Evolutionary conservation across 495 filamentous ascomycete genomes (phyloP).

Genomic region (Aspergillus kassunensis): DNA sequence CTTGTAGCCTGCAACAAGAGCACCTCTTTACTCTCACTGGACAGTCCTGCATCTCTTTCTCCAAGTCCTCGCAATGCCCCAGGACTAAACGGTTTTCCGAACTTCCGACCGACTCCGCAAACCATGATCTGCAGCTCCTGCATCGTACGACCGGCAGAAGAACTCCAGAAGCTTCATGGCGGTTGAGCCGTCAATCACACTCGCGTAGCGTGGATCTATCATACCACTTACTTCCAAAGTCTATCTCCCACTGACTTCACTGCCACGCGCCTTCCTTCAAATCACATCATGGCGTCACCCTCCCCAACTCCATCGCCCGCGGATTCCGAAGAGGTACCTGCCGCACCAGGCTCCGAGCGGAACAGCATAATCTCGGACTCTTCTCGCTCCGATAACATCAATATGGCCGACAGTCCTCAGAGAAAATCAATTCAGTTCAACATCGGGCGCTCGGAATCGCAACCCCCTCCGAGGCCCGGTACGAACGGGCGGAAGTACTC

Average conservation of each 20-base stretch:
- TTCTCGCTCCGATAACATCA: conserved; percentile 18
- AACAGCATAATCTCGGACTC: conserved; percentile 18
- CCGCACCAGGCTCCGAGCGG: conserved; percentile 35
- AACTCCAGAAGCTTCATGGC: conserved; percentile 27
- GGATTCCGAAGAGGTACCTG: conserved; percentile 45
- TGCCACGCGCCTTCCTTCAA: not conserved
- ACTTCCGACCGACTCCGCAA: conserved; percentile 1
- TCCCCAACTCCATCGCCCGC: conserved; percentile 35
- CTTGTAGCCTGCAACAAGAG: not conserved
- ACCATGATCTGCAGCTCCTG: conserved; percentile 27
- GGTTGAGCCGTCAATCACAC: conserved; percentile 16
- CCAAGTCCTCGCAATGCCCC: no score
- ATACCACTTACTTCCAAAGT: not conserved
- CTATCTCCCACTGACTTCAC: not conserved
- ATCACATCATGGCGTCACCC: conserved; percentile 22
- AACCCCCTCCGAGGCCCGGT: conserved; percentile 27
- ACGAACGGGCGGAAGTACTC: conserved; percentile 25
- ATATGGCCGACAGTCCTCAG: conserved; percentile 26
- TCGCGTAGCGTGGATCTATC: not conserved
- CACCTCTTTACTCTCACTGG: not conserved
- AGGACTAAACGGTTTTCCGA: no score
- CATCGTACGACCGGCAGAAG: conserved; percentile 21
- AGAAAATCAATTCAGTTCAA: conserved; percentile 45
- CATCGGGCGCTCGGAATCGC: conserved; percentile 27
- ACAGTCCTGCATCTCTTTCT: no score